Evolutionary conservation across 2,329 filamentous ascomycete genomes (phyloP).

Genomic region (Ceratocystis variospora): DNA sequence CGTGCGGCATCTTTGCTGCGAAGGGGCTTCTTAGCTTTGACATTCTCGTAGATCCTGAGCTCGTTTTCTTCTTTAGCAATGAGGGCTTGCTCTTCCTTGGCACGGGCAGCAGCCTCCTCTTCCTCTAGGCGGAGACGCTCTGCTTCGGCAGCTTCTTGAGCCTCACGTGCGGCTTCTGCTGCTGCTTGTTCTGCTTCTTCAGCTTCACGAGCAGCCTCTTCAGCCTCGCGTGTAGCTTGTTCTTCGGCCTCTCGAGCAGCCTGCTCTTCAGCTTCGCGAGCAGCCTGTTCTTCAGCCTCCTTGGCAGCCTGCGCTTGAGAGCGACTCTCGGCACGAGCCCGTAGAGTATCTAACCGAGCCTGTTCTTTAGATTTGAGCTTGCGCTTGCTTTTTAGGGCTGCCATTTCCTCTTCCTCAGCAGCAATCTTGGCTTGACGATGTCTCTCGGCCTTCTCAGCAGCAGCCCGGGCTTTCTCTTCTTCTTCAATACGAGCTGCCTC

Average conservation of each 20-base stretch:
- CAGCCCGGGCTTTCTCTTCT: not conserved
- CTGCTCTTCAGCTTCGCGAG: conserved; percentile 24
- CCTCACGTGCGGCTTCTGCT: conserved; percentile 19
- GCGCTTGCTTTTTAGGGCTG: conserved; percentile 1
- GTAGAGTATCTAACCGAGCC: conserved; percentile 20
- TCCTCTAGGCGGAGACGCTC: conserved; percentile 11
- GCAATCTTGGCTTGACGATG: conserved; percentile 1
- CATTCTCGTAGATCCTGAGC: conserved; percentile 8
- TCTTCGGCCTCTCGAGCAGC: conserved; percentile 22
- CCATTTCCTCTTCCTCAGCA: conserved; percentile 11
- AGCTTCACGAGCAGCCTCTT: conserved; percentile 21
- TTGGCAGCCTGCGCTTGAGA: conserved; percentile 18
- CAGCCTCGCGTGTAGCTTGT: conserved; percentile 19
- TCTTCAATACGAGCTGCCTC: conserved; percentile 1
- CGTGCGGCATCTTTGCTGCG: conserved; percentile 3
- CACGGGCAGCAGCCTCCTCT: conserved; percentile 4
- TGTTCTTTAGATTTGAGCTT: conserved; percentile 15
- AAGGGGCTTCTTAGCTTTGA: not conserved
- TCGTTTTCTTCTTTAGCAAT: conserved; percentile 17
- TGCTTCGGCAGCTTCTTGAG: conserved; percentile 23
- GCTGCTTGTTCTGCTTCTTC: conserved; percentile 20
- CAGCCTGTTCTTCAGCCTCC: conserved; percentile 24
- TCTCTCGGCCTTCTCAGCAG: conserved; percentile 5
- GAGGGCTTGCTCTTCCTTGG: conserved; percentile 6
- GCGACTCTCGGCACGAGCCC: conserved; percentile 22